These are phyloP conservation scores for Linnemannia elongata DNA, from an alignment of 192 early-diverging fungal species.

Conservation along the genomic window DNA sequence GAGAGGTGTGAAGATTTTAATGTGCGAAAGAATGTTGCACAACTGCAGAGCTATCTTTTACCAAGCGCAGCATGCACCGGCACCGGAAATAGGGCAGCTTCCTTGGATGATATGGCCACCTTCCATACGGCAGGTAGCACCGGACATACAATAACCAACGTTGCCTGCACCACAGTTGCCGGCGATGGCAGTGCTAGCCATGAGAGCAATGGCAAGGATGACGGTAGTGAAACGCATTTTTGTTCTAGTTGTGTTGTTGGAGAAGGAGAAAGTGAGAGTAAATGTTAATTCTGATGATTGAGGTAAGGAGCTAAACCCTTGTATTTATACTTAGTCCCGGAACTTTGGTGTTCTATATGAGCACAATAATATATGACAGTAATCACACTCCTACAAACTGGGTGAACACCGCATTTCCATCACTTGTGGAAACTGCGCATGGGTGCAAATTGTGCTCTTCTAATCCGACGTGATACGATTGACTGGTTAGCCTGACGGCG, in stretches of 20 bases:
- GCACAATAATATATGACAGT: not conserved
- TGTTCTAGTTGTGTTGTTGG: conserved; percentile 5
- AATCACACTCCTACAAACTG: too few relatives aligned
- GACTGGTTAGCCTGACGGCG: not conserved
- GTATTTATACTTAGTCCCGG: conserved; percentile 4
- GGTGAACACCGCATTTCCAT: conserved; percentile 3
- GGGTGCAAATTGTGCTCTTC: conserved; percentile 9
- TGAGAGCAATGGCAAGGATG: conserved; percentile 11
- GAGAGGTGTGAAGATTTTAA: too few relatives aligned
- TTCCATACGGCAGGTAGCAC: not conserved
- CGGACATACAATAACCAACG: conserved; percentile 6
- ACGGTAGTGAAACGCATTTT: conserved; percentile 13
- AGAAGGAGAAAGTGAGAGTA: conserved; percentile 1
- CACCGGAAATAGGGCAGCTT: conserved; percentile 1
- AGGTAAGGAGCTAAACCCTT: not conserved
- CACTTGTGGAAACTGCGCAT: conserved; percentile 3
- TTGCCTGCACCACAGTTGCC: not conserved
- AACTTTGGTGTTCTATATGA: not conserved
- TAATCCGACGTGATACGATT: not conserved
- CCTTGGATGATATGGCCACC: conserved; percentile 3
- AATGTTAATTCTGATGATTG: conserved; percentile 9
- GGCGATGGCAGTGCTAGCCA: conserved; percentile 10
- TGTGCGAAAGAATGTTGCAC: not conserved
- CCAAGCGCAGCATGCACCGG: conserved; percentile 12
- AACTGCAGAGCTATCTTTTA: conserved; percentile 7